phyloP scores from a whole-genome alignment of 768 basidiomycete species.

The Leccinum imitatum region DNA sequence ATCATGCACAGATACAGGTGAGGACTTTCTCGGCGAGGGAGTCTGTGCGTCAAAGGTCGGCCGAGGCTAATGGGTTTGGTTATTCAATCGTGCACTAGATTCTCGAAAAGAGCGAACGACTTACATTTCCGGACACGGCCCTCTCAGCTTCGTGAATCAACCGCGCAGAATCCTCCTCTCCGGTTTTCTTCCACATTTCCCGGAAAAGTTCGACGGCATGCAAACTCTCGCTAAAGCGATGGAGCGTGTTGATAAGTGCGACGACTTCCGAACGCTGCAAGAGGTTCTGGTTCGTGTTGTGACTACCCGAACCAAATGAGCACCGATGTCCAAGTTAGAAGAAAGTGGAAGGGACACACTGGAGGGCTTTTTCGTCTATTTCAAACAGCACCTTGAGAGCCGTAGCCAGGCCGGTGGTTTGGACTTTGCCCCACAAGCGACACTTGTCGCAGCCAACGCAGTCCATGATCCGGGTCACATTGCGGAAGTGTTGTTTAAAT shows the following conservation, averaged over 20 bases:
- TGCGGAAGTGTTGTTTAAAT: constrained; percentile 96
- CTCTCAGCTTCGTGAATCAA: constrained; percentile 47
- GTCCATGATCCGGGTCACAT: constrained; percentile 97
- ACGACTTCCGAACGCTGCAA: constrained; percentile 93
- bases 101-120: constrained; percentile 1
- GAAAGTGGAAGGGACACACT: constrained; percentile 48
- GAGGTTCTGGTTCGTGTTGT: constrained; percentile 71
- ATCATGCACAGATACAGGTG: not conserved
- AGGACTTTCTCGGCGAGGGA: not conserved
- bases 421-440: constrained; percentile 95
- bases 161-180: constrained; percentile 36
- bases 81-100: constrained; percentile 1
- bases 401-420: constrained; percentile 91
- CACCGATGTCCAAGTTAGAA: not conserved
- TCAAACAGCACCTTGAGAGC: constrained; percentile 96
- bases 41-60: constrained; percentile 2
- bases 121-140: constrained; percentile 27
- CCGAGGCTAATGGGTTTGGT: constrained; percentile 14
- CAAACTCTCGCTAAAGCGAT: constrained; percentile 87
- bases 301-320: constrained; percentile 44
- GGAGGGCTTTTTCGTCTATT: constrained; percentile 83
- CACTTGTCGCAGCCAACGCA: constrained; percentile 99
- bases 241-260: constrained; percentile 90
- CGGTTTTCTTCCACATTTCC: constrained; percentile 68
- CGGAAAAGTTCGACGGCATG: constrained; percentile 84